Evolutionary conservation across 208 protist genomes (phyloP).

Genomic region (Trypanosomatidae sp.): DNA sequence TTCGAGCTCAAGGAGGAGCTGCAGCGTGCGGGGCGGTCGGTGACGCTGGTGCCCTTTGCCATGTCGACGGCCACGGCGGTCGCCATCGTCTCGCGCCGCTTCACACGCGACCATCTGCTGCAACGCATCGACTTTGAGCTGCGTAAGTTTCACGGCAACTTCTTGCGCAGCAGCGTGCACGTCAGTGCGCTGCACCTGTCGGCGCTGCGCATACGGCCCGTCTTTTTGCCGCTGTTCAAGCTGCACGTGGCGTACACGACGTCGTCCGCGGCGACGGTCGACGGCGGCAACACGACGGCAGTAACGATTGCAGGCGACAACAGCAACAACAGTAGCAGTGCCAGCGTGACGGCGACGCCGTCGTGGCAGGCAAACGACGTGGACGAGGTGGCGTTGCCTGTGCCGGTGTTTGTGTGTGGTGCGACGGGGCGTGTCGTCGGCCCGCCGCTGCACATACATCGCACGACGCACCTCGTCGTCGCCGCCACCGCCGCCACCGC

Average conservation of each 20-base stretch:
- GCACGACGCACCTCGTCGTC: conserved; percentile 7
- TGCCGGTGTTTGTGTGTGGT: conserved; percentile 82
- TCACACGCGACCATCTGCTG: conserved; percentile 42
- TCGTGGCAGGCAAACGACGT: no score
- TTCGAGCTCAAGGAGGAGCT: conserved; percentile 75
- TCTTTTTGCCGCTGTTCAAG: conserved; percentile 74
- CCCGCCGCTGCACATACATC: conserved; percentile 47
- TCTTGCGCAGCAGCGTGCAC: conserved; percentile 62
- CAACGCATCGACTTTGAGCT: conserved; percentile 68
- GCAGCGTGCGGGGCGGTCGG: conserved; percentile 36
- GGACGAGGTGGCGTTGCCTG: no score
- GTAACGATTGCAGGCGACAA: no score
- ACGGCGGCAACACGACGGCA: no score
- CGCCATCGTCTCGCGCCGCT: conserved; percentile 50
- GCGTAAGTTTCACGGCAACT: conserved; percentile 76
- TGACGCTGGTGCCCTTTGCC: conserved; percentile 67
- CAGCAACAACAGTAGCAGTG: no score
- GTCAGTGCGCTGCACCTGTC: conserved; percentile 50
- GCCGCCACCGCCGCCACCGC: conserved; percentile 12
- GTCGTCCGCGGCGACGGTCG: no score
- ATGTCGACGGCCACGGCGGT: conserved; percentile 82
- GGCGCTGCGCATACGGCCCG: conserved; percentile 47
- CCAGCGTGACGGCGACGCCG: no score
- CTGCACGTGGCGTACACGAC: conserved; percentile 22
- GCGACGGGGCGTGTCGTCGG: conserved; percentile 78